Base-by-base conservation (phyloP, 345 rosid species). In the Noccaea bulbosa region DNA sequence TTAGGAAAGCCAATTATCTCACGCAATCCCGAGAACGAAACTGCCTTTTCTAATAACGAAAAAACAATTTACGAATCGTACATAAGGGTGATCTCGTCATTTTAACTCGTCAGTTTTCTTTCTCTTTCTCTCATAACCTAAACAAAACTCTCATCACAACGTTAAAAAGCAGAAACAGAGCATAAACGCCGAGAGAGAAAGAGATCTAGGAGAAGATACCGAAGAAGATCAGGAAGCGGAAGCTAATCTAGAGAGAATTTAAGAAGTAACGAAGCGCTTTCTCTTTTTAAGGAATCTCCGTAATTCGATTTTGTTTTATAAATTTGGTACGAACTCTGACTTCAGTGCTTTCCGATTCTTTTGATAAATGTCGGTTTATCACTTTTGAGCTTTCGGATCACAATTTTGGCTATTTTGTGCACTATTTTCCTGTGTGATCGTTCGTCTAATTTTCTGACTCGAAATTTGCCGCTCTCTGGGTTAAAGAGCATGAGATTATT, bases 161-260 rank as follows among this genome's bases (percentile, higher is more conserved):
- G 50, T 40, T 32, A 50, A 50, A 60, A 70, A 50, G 68, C 68
- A 48, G 52, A 65, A 65, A 73, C 77, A 73, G 77, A 73, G 77
- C 24, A 24, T 45, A 43, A 52, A 43, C 62, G 52, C 16, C 35
- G 50, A 61, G 48, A 59, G 48, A 47, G 59, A 51, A 7, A 58
- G 71, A 73, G 77, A 73, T 73, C 71, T 46, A 37, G 11, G 50
- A 40, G 68, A 60, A 9, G 38, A 51, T 8, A 4, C 11, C 2
- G 65, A 72, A 12, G 51, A 60, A 16, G 60, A 50, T 12, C 35
- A 61, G 2, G 45, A 70, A 61, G 7, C 10, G 12, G 12, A 43
- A 40, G 38, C 27, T 52, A 20, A 8, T 17, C 5, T 50, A 0
- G 22, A 4, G 8, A 12, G 0, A 9, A 32, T 39, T 22, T 1